phyloP scores from a whole-genome alignment of 106 monocot genomes.

The Dendrobium officinale region DNA sequence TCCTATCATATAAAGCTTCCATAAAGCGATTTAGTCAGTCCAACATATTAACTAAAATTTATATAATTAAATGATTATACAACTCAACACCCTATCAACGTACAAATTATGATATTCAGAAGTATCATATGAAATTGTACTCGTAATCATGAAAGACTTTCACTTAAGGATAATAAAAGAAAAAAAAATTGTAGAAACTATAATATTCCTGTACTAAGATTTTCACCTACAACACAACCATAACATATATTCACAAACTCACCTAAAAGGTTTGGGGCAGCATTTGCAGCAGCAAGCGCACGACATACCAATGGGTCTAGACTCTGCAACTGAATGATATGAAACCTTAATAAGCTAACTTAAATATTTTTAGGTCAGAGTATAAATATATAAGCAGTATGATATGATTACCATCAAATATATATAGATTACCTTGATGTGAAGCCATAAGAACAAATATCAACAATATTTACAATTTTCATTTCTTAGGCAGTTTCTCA shows the following conservation, averaged over 20 bases:
- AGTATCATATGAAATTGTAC: background rate
- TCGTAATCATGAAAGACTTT: background rate
- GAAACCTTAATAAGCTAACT: slow-evolving; percentile 1
- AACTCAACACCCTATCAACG: background rate
- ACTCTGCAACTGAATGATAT: slow-evolving; percentile 47
- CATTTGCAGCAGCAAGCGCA: slow-evolving; percentile 56
- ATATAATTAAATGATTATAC: background rate
- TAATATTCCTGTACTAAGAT: background rate
- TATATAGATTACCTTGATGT: background rate
- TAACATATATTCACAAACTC: slow-evolving; percentile 4
- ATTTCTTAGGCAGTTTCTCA: background rate
- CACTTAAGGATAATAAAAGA: too few relatives aligned
- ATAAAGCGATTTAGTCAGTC: slow-evolving; percentile 22
- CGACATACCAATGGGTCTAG: slow-evolving; percentile 64
- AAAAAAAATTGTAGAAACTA: background rate
- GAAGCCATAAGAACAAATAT: background rate
- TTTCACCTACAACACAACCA: background rate
- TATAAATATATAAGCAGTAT: background rate
- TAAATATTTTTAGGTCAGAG: background rate
- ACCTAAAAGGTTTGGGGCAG: slow-evolving; percentile 66
- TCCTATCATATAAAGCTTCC: slow-evolving; percentile 70
- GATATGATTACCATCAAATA: background rate
- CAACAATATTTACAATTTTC: background rate
- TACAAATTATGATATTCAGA: background rate
- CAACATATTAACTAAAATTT: background rate